Evolutionary conservation across 192 early-diverging fungal species (phyloP).

Genomic region (Ambispora gerdemannii): DNA sequence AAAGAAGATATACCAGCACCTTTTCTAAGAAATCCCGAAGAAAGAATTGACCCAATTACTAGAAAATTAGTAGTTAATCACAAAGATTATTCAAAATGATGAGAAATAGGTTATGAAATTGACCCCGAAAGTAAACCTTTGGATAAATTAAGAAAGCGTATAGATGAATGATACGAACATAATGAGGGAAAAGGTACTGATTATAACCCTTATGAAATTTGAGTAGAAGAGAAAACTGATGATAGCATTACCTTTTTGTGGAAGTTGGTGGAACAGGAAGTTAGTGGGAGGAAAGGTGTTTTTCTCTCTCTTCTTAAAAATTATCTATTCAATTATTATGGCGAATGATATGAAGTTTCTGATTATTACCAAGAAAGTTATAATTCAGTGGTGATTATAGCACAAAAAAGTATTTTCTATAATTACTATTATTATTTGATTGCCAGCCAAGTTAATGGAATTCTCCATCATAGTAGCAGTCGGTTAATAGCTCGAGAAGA

Average conservation of each 20-base stretch:
- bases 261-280: neutral
- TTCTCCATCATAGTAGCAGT: constrained; percentile 12
- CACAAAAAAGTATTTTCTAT: neutral
- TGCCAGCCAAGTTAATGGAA: neutral
- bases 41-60: constrained; percentile 5
- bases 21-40: constrained; percentile 20
- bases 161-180: constrained; percentile 10
- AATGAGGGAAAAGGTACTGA: constrained; percentile 10
- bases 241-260: constrained; percentile 1
- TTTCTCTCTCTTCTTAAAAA: neutral
- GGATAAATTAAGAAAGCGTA: neutral
- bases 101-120: neutral
- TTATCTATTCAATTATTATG: constrained; percentile 18
- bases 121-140: neutral
- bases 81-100: neutral
- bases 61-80: neutral
- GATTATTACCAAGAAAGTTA: neutral
- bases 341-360: constrained; percentile 12
- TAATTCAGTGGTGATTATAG: neutral
- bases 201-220: constrained; percentile 7
- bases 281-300: neutral
- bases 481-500: neutral
- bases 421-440: constrained; percentile 1
- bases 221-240: neutral
- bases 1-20: neutral